Conservation (phyloP, 106 monocot genomes). For the Allium fistulosum region DNA sequence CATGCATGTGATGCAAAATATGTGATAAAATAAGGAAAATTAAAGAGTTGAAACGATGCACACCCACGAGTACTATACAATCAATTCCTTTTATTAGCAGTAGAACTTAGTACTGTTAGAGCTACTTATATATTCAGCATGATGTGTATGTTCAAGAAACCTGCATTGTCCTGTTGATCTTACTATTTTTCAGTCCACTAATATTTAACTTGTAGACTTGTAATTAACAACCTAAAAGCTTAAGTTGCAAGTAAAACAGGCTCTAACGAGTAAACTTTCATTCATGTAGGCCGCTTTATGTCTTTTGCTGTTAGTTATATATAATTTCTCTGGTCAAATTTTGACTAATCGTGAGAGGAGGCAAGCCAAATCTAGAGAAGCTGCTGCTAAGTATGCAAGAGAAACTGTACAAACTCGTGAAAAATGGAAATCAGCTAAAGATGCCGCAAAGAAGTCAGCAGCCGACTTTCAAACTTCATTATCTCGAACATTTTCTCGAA, state of each 20-base stretch:
- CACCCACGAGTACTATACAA: no score
- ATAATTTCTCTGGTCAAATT: constrained; percentile 78
- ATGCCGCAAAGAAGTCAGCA: constrained; percentile 75
- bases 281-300: constrained; percentile 42
- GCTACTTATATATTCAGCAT: neutral
- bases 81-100: no score
- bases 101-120: neutral
- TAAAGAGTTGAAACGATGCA: no score
- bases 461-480: constrained; percentile 42
- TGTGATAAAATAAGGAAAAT: no score
- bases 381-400: constrained; percentile 74
- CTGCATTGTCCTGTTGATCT: neutral
- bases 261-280: neutral
- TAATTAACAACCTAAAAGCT: neutral
- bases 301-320: constrained; percentile 70
- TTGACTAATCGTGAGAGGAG: constrained; percentile 65
- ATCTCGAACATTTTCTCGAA: constrained; percentile 73
- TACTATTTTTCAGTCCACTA: neutral
- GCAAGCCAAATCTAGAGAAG: constrained; percentile 85
- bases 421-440: constrained; percentile 79
- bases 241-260: no score
- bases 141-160: neutral
- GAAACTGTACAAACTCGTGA: constrained; percentile 86
- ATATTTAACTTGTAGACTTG: neutral
- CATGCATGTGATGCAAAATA: no score